Conservation (phyloP, 495 filamentous ascomycete species). For the Xylaria curta region DNA sequence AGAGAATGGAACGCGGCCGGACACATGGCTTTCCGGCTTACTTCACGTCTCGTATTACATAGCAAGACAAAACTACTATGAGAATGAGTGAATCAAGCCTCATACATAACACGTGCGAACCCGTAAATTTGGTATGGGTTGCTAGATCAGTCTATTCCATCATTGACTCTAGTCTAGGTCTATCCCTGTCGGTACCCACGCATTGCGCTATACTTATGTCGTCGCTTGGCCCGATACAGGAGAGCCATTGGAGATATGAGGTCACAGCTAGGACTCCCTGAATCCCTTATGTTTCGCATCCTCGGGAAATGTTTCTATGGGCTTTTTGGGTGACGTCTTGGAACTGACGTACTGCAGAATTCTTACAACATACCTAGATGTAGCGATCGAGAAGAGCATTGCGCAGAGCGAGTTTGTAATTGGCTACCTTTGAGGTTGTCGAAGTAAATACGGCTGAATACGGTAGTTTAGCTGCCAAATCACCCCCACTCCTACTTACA, state of each 20-base stretch:
- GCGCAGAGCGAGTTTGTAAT: background rate
- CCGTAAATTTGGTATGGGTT: background rate
- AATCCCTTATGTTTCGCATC: background rate
- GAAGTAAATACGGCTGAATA: background rate
- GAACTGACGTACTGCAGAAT: too few species aligned
- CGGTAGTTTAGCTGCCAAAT: background rate
- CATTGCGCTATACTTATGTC: background rate
- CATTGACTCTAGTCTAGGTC: background rate
- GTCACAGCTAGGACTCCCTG: slow-evolving; percentile 1
- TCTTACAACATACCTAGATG: background rate
- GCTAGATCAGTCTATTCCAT: background rate
- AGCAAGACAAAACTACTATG: background rate
- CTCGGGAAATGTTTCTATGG: background rate
- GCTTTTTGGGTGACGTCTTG: background rate
- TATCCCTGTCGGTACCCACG: background rate
- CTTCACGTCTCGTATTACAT: slow-evolving; percentile 22
- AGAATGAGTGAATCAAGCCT: background rate
- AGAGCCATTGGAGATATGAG: background rate
- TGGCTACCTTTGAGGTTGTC: background rate
- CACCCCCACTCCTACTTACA: background rate
- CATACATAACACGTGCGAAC: background rate
- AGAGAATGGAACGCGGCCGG: background rate
- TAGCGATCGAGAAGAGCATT: background rate
- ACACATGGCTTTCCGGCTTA: slow-evolving; percentile 14
- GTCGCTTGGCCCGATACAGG: background rate